Percentiles rank a stretch among this genome's conserved stretches.
Evolutionary conservation across 176 grass and related monocot species (phyloP).

Genomic region (Bolboschoenus planiculmis): DNA sequence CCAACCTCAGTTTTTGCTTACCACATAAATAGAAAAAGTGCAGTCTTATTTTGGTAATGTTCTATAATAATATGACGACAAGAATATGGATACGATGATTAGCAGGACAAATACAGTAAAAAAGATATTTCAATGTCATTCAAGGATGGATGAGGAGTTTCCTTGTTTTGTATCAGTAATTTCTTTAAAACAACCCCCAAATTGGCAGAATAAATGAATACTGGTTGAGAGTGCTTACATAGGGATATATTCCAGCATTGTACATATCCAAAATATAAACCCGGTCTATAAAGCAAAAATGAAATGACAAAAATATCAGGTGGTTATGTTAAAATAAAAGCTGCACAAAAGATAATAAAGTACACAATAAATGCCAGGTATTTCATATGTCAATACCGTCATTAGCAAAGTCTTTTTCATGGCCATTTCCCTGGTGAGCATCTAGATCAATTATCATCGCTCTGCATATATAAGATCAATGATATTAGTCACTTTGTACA

Average conservation of each 20-base stretch:
- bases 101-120: neutral
- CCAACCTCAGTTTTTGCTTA: neutral
- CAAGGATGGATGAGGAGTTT: neutral
- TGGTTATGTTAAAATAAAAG: neutral
- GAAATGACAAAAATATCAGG: neutral
- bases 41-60: neutral
- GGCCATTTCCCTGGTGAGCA: conserved; percentile 98
- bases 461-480: conserved; percentile 31
- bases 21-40: neutral
- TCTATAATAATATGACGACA: neutral
- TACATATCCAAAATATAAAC: conserved; percentile 98
- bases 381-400: conserved; percentile 35
- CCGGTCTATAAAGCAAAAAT: conserved; percentile 27
- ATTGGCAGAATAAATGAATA: neutral
- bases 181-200: too few species aligned
- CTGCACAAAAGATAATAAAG: neutral
- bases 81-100: neutral
- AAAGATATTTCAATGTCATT: neutral
- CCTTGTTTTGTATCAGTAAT: neutral
- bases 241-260: conserved; percentile 92
- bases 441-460: conserved; percentile 98
- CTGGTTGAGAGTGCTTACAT: conserved; percentile 43
- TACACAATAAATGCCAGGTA: neutral
- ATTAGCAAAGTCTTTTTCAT: conserved; percentile 84
- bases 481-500: neutral